Base-by-base conservation (phyloP, 2,329 filamentous ascomycete genomes). In the Alternaria infectoria region DNA sequence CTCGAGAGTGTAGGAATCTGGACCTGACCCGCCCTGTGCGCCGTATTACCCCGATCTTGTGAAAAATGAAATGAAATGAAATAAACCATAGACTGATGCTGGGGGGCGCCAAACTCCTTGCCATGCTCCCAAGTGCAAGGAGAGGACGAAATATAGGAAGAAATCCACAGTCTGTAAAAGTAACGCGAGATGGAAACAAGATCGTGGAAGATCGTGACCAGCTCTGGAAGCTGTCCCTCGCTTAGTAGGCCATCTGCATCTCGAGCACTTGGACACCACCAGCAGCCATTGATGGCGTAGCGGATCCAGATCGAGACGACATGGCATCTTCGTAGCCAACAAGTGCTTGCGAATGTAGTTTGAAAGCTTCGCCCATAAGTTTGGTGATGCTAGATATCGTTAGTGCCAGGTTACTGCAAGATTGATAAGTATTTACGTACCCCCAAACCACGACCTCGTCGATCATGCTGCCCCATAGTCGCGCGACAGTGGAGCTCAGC, bases 371-470 rank as follows among this genome's bases (percentile, higher is more conserved):
- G 75, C 96, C 96, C 92, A 98, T 97, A 54, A 98, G 89, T 79
- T 96, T 93, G 73, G 93, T 95, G 78, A 96, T 95, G 61, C 92
- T 95, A 75, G 23, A 43, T 28, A 54, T 51, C 55, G 81, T 89
- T 84, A 88, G 86, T 70, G 68, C 54, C 8, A 52, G 28, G 32
- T 59, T 59, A 56, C 47, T 21, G 17, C 21, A 49, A 11, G 28
- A 11, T 59, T 12, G n/a, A 21, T 12, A 19, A 23, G 15, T 23
- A 17, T 26, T 28, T 56, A 91, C 93, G 89, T 90, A 97, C 93
- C 96, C 96, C 96, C 96, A 98, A 65, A 99, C 96, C 72, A 98
- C 95, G 67, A 98, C 96, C 83, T 97, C 96, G 78, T 98, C 96
- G 69, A 98, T 90, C 91, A 98, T 97, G 68, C 93, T 95, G 74